phyloP scores from a whole-genome alignment of 2,329 filamentous ascomycete species.

The Diplodia intermedia region DNA sequence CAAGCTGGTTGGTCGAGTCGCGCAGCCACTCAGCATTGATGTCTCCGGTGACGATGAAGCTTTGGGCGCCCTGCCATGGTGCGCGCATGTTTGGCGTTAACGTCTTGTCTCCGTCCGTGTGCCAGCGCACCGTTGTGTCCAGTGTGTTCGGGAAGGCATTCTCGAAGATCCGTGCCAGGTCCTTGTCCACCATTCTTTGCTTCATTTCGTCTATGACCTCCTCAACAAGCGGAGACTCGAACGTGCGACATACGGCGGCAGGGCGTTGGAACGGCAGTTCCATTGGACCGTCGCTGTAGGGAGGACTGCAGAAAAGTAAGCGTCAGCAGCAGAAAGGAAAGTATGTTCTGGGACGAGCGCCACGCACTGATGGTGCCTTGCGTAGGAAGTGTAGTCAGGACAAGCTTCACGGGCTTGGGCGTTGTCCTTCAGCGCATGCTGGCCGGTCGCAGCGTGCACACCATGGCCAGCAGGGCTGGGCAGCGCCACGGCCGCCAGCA shows the following conservation, averaged over 20 bases:
- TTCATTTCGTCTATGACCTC: slow-evolving; percentile 85
- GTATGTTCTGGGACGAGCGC: slow-evolving; percentile 34
- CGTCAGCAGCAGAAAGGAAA: slow-evolving; percentile 33
- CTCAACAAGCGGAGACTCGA: slow-evolving; percentile 85
- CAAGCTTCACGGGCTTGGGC: slow-evolving; percentile 55
- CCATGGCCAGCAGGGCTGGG: slow-evolving; percentile 3
- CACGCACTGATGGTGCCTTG: slow-evolving; percentile 65
- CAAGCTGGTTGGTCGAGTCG: slow-evolving; percentile 91
- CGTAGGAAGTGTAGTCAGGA: slow-evolving; percentile 70
- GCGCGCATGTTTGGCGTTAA: slow-evolving; percentile 37
- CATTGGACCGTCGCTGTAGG: slow-evolving; percentile 80
- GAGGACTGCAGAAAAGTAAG: slow-evolving; percentile 61
- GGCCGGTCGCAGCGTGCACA: slow-evolving; percentile 17
- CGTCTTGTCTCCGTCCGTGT: slow-evolving; percentile 65
- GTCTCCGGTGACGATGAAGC: slow-evolving; percentile 91
- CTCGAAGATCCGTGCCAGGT: slow-evolving; percentile 90
- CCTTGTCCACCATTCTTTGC: slow-evolving; percentile 78
- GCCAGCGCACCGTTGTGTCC: slow-evolving; percentile 89
- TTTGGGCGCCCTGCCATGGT: slow-evolving; percentile 82
- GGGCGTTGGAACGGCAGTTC: slow-evolving; percentile 87
- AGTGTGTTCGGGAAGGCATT: slow-evolving; percentile 94
- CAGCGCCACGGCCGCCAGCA: slow-evolving; percentile 15
- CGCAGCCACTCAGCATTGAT: slow-evolving; percentile 93
- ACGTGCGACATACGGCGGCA: slow-evolving; percentile 81
- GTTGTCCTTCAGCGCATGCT: slow-evolving; percentile 16